These are phyloP conservation scores for Arthrobotrys sinensis DNA, from an alignment of 2,329 filamentous ascomycete genomes.

Conservation along the genomic window DNA sequence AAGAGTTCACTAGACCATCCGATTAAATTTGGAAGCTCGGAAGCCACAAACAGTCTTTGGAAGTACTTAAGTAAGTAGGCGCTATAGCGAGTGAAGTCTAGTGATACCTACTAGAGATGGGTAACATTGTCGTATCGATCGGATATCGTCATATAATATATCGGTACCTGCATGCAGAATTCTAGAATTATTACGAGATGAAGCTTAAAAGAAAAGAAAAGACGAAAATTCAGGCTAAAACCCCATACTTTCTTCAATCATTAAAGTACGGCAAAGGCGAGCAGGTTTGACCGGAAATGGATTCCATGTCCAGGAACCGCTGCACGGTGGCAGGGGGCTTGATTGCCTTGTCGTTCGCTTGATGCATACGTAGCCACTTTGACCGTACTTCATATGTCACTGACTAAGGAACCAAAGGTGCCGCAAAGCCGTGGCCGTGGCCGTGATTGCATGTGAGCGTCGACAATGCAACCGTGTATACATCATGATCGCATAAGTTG, in stretches of 20 bases:
- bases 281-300: slow-evolving; percentile 24
- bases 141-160: neutral
- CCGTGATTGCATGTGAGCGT: neutral
- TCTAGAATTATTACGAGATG: neutral
- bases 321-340: slow-evolving; percentile 28
- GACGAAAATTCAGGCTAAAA: slow-evolving; percentile 50
- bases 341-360: slow-evolving; percentile 33
- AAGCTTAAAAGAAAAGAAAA: neutral
- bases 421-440: slow-evolving; percentile 10
- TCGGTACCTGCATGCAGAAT: neutral
- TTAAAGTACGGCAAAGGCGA: neutral
- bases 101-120: too few relatives aligned
- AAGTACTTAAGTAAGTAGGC: too few relatives aligned
- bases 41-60: too few relatives aligned
- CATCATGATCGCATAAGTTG: too few relatives aligned
- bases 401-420: neutral
- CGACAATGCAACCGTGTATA: neutral
- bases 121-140: too few relatives aligned
- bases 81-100: too few relatives aligned
- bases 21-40: too few relatives aligned
- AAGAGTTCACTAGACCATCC: too few relatives aligned
- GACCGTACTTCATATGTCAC: neutral
- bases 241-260: slow-evolving; percentile 38
- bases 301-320: slow-evolving; percentile 31
- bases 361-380: slow-evolving; percentile 57